These are phyloP conservation scores for Paramyrothecium roridum DNA, from an alignment of 2,329 filamentous ascomycete genomes.

Conservation along the genomic window DNA sequence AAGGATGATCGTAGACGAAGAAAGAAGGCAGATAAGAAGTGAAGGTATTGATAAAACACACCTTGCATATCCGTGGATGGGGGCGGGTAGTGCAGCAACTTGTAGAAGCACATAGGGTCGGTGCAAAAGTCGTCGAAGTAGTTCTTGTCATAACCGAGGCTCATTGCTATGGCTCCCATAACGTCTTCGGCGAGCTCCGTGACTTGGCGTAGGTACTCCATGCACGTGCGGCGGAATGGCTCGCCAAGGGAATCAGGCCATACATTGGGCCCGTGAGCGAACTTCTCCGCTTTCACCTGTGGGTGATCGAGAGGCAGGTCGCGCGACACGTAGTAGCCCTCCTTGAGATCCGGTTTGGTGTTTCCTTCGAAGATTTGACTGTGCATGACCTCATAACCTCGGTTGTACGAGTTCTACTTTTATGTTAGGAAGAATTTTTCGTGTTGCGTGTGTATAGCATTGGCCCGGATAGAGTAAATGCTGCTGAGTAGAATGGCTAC, in stretches of 20 bases:
- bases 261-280: conserved; percentile 37
- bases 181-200: conserved; percentile 35
- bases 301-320: conserved; percentile 38
- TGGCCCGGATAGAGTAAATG: not conserved
- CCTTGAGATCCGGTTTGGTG: conserved; percentile 44
- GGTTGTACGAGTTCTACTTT: conserved; percentile 34
- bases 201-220: conserved; percentile 36
- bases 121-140: conserved; percentile 41
- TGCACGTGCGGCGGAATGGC: conserved; percentile 32
- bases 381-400: conserved; percentile 47
- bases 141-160: conserved; percentile 35
- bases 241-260: conserved; percentile 35
- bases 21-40: not conserved
- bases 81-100: conserved; percentile 48
- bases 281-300: conserved; percentile 35
- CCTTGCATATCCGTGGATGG: conserved; percentile 28
- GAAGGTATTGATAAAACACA: conserved; percentile 16
- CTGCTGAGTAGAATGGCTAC: not conserved
- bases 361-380: conserved; percentile 42
- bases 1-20: not conserved
- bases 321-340: conserved; percentile 30
- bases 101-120: conserved; percentile 39
- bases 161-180: conserved; percentile 36
- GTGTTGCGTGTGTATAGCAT: not conserved
- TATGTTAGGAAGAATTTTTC: not conserved